These are phyloP conservation scores for Raphanus sativus DNA, from an alignment of 345 rosid genomes.

Conservation along the genomic window DNA sequence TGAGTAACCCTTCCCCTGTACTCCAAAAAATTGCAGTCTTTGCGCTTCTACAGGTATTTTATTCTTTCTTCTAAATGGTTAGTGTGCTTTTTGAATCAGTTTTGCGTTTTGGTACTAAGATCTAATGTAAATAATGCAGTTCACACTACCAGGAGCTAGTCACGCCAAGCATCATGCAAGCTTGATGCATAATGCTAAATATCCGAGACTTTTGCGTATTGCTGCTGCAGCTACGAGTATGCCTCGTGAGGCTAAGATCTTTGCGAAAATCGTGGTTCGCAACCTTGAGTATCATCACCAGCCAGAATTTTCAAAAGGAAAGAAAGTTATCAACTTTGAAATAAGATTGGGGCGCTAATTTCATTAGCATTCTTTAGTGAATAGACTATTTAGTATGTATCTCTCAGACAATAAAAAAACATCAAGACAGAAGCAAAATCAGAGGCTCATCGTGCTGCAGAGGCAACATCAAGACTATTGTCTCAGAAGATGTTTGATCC, in stretches of 20 bases:
- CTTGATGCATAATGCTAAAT: slow-evolving; percentile 74
- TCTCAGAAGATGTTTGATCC: not conserved
- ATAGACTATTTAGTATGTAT: not conserved
- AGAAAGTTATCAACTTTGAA: not conserved
- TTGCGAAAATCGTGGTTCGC: not conserved
- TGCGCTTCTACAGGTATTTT: slow-evolving; percentile 72
- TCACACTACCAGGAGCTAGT: slow-evolving; percentile 79
- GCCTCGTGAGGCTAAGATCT: not conserved
- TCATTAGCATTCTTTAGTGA: not conserved
- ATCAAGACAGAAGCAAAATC: not conserved
- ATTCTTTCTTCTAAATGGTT: not conserved
- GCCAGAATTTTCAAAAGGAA: not conserved
- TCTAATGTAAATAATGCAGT: slow-evolving; percentile 44
- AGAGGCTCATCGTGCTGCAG: not conserved
- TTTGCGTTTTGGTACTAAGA: not conserved
- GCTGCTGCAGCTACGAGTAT: slow-evolving; percentile 55
- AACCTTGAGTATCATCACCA: not conserved
- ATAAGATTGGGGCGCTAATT: not conserved
- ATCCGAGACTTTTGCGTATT: slow-evolving; percentile 66
- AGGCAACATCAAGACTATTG: not conserved
- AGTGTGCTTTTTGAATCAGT: not conserved
- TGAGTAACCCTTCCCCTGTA: slow-evolving; percentile 39
- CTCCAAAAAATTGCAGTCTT: slow-evolving; percentile 84
- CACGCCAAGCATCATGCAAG: slow-evolving; percentile 82
- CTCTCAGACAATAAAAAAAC: not conserved